Base-by-base conservation (phyloP, 2,329 filamentous ascomycete genomes). In the Paradendryphiella salina region DNA sequence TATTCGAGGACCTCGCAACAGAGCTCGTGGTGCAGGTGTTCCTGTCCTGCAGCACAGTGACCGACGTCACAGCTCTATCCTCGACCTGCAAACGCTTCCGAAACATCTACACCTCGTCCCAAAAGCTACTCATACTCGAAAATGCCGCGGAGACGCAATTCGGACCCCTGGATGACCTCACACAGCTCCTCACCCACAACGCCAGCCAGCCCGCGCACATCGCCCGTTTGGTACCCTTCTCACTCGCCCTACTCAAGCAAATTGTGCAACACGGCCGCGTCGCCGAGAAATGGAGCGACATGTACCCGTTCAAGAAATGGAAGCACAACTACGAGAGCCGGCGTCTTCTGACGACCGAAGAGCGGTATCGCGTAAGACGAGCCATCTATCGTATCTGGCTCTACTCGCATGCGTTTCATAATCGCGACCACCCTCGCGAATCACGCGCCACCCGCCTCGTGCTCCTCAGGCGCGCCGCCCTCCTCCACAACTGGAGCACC, bases 221-320 rank as follows among this genome's bases (percentile, higher is more conserved):
- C 28, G 69, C 75, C 36, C 81, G 82, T 41, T 64, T 71, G 14
- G 79, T 80, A 0, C 79, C 80, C 1, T 74, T 84, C 45, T 84
- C 81, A 0, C 70, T 80, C 43, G 75, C 81, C 1, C 70, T 86
- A 5, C 72, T 86, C 31, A 75, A 77, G 52, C 82, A 85, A 57
- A 74, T 84, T 35, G 70, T 84, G 18, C 72, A 76, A 35, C 73
- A 80, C 14, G 83, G 83, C 34, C 74, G 76, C 11, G 73, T 83
- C 1, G 83, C 83, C 4, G 76, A 77, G 61, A 78, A 79, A 59
- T 85, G 82, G 79, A 80, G 80, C 61, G 75, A 77, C n/a, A 77
- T 85, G n/a, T 86, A 85, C 60, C 82, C 82, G 0, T 76, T 81
- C 64, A 83, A 84, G 69, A 84, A 84, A 65, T 86, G 83, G 83